Base-by-base conservation (phyloP, 1,284 basidiomycete genomes). In the Ustilago loliicola region DNA sequence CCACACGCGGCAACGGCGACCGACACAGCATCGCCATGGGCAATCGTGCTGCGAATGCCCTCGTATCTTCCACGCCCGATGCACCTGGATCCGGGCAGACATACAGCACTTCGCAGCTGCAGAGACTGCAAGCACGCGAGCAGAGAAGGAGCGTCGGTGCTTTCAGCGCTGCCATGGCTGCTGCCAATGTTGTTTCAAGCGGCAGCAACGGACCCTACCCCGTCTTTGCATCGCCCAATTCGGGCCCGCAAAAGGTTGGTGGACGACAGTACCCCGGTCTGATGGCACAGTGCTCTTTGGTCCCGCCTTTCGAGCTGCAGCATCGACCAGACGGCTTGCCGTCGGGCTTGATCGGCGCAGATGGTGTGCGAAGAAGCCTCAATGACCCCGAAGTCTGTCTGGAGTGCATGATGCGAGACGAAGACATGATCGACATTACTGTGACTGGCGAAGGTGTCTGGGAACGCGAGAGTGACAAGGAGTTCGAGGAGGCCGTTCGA, bases 381-480 rank as follows among this genome's bases (percentile, higher is more conserved):
- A 83, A 81, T 47, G 84, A 86, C 52, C 82, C 80, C n/a, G 95
- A 98, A 86, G 89, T 98, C 50, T 99, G 96, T 83, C 89, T 98
- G 55, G 96, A 99, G 88, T 99, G 96, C 87, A 94, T 97, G 83
- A 99, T 99, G 96, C 92, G 96, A 50, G 96, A 99, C 88, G 92
- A 96, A 84, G 96, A 99, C 86, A 95, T 99, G 93, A 94, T 93
- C 38, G 96, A 98, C 87, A 94, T 99, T 30, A 90, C 93, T 85
- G 96, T 98, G 25, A 90, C 92, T 2, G 91, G 92, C 32, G 91
- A 92, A 5, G 94, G 94, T 0, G 90, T 93, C 17, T 99, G 96
- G 96, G 94, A 94, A 0, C 90, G 97, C 40, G 92, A 92, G 80
- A 95, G 93, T 85, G 96, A 99, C 85, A 91, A 89, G 8, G 89